These are phyloP conservation scores for Eimeria necatrix DNA, from an alignment of 169 alveolate species.

Conservation along the genomic window DNA sequence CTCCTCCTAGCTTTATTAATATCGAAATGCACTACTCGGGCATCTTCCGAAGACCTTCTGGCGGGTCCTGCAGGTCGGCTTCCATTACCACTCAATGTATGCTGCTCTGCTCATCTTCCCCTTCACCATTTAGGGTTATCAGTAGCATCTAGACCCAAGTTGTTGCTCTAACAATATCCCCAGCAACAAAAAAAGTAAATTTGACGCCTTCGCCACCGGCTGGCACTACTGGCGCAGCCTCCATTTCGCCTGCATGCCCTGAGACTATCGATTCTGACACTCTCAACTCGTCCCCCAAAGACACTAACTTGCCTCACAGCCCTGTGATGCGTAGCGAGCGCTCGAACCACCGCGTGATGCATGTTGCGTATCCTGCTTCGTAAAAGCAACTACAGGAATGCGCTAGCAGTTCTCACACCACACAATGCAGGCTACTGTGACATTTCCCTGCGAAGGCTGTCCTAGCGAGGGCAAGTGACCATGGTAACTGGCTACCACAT, in stretches of 20 bases:
- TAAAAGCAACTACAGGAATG: conserved; percentile 24
- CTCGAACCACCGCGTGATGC: conserved; percentile 25
- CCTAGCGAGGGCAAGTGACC: conserved; percentile 54
- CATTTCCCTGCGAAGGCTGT: conserved; percentile 52
- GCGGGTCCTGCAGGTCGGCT: conserved; percentile 70
- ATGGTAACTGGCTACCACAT: conserved; percentile 34
- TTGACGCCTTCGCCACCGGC: conserved; percentile 65
- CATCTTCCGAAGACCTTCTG: conserved; percentile 60
- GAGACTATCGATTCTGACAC: conserved; percentile 53
- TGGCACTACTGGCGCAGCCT: conserved; percentile 79
- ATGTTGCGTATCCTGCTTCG: conserved; percentile 20
- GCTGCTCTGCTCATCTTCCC: not conserved
- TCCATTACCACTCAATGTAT: not conserved
- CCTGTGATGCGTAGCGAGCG: conserved; percentile 57
- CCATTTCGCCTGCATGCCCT: conserved; percentile 71
- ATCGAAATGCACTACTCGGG: not conserved
- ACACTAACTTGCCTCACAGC: conserved; percentile 40
- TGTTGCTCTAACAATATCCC: conserved; percentile 72
- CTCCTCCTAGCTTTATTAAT: not conserved
- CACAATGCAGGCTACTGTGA: conserved; percentile 61
- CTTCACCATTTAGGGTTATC: conserved; percentile 67
- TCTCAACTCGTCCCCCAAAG: conserved; percentile 35
- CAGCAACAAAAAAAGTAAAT: conserved; percentile 78
- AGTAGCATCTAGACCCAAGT: conserved; percentile 72
- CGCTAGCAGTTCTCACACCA: conserved; percentile 20